Evolutionary conservation across 2,329 filamentous ascomycete genomes (phyloP), one percentile per base, ranked within the genome.

Genomic region (Fusarium nurragi): DNA sequence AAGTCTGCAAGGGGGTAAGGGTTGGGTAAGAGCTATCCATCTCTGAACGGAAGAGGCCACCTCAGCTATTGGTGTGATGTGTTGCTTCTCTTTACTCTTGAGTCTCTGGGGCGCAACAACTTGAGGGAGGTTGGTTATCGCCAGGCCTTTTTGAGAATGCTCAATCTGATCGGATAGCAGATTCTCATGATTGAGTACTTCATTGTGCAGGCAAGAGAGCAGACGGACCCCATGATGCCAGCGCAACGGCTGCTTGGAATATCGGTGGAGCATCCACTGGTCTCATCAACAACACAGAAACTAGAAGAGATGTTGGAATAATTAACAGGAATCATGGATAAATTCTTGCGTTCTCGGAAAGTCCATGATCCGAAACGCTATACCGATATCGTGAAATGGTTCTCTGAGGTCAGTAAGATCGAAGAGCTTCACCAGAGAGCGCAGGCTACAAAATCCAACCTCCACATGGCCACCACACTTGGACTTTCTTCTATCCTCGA

Each of bases 111-210:
- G 4, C 65, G 48, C 3, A 36, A 59, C 0, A 38, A 10, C 0
- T 2, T 68, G 0, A 52, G 11, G 2, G 55, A 67, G 9, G 57
- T 16, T 4, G 9, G 41, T 12, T 7, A 7, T 1, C 18, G 6
- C 1, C 0, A 34, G 2, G 1, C 0, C 3, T 6, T 19, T 1
- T 7, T 0, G 10, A 5, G 11, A 10, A 2, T 2, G 1, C 0
- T n/a, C n/a, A n/a, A 1, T 4, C 37, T 66, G 3, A 65, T 2
- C 1, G 3, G 1, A 10, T 2, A 4, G 1, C 1, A 65, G 57
- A 48, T 65, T 2, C 23, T 54, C 6, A 66, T 51, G 22, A 65
- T 66, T 0, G 48, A 66, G 4, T 52, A 4, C 10, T 59, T 66
- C 14, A 54, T 66, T 0, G 6, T 32, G 6, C 39, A 54, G 0